Conservation (phyloP, 257 asterid genomes). For the Nemophila menziesii region DNA sequence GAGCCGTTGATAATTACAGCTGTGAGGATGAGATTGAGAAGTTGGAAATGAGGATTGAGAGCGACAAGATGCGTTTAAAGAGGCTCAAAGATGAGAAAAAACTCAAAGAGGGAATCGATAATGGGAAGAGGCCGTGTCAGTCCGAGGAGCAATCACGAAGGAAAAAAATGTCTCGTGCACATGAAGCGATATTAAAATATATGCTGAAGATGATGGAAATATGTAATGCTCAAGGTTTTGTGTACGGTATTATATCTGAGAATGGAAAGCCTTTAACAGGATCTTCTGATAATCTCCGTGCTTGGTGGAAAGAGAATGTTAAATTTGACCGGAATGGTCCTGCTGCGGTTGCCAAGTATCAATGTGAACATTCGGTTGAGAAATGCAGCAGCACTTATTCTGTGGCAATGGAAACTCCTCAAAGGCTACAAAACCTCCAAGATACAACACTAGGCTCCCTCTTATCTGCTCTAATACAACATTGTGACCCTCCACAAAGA, state of each 20-base stretch:
- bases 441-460: constrained; percentile 17
- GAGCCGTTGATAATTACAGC: constrained; percentile 10
- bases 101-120: constrained; percentile 9
- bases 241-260: constrained; percentile 14
- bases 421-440: constrained; percentile 12
- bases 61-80: constrained; percentile 13
- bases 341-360: constrained; percentile 9
- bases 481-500: constrained; percentile 15
- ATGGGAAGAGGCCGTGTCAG: constrained; percentile 7
- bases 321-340: constrained; percentile 13
- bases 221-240: constrained; percentile 16
- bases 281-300: constrained; percentile 15
- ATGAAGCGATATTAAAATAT: constrained; percentile 18
- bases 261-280: constrained; percentile 16
- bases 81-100: constrained; percentile 12
- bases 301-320: constrained; percentile 18
- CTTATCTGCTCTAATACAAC: constrained; percentile 15
- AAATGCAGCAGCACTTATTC: neutral
- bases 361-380: constrained; percentile 4
- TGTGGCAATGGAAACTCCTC: constrained; percentile 7
- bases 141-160: constrained; percentile 18
- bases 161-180: constrained; percentile 22
- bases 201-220: constrained; percentile 20
- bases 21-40: constrained; percentile 17
- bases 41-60: constrained; percentile 18